Evolutionary conservation across 306 rosid genomes (phyloP).

Genomic region (Gynostemma pentaphyllum): DNA sequence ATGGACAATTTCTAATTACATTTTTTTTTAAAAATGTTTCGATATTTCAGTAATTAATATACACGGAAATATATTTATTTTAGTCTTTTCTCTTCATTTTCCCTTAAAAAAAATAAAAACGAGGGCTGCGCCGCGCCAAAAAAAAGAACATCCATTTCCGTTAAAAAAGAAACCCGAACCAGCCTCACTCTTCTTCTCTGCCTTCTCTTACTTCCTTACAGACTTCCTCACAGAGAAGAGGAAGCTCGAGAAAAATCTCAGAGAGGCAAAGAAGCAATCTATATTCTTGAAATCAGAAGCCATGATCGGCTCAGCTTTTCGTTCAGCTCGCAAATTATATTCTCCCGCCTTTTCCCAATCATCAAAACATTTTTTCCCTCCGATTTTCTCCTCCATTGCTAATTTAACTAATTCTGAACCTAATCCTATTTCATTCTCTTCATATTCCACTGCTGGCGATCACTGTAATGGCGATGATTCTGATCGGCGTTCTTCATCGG

Average conservation of each 20-base stretch:
- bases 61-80: too few species aligned
- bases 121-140: too few species aligned
- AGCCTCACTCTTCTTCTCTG: background rate
- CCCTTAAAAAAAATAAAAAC: too few species aligned
- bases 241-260: too few species aligned
- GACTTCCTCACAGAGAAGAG: too few species aligned
- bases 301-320: slow-evolving; percentile 23
- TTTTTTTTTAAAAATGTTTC: too few species aligned
- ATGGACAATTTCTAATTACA: too few species aligned
- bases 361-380: slow-evolving; percentile 13
- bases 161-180: background rate
- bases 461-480: background rate
- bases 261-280: background rate
- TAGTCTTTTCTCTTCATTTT: too few species aligned
- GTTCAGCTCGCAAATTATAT: slow-evolving; percentile 20
- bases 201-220: background rate
- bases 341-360: slow-evolving; percentile 16
- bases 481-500: background rate
- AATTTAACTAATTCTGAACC: background rate
- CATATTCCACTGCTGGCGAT: background rate
- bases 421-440: slow-evolving; percentile 1
- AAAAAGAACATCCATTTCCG: too few species aligned
- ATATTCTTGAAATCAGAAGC: background rate
- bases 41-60: too few species aligned
- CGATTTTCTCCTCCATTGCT: slow-evolving; percentile 7